These are phyloP conservation scores for Talaromyces wortmannii DNA, from an alignment of 495 filamentous ascomycete genomes.

Conservation along the genomic window DNA sequence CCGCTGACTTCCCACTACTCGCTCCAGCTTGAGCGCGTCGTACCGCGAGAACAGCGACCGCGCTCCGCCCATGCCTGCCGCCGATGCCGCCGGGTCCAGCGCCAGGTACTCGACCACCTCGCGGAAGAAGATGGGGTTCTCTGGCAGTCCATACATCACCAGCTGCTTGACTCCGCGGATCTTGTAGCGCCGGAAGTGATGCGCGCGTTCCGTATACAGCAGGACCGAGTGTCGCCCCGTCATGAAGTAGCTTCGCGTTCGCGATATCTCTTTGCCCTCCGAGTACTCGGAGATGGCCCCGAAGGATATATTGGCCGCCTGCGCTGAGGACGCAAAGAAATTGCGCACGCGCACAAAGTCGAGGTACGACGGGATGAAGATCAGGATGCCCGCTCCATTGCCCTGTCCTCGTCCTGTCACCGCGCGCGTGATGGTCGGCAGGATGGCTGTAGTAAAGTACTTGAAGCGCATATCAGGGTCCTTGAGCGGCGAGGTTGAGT, in stretches of 20 bases:
- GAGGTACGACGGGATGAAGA: constrained; percentile 88
- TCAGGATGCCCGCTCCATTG: constrained; percentile 52
- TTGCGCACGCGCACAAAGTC: constrained; percentile 93
- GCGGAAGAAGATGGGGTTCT: constrained; percentile 82
- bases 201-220: constrained; percentile 86
- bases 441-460: constrained; percentile 73
- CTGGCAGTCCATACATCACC: constrained; percentile 80
- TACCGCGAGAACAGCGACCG: constrained; percentile 81
- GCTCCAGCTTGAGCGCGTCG: constrained; percentile 82
- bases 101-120: constrained; percentile 74
- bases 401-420: constrained; percentile 28
- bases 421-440: constrained; percentile 65
- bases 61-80: constrained; percentile 21
- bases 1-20: constrained; percentile 74
- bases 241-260: constrained; percentile 82
- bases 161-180: constrained; percentile 73
- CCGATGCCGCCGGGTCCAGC: constrained; percentile 21
- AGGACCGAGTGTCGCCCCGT: constrained; percentile 74
- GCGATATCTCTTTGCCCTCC: constrained; percentile 62
- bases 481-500: constrained; percentile 52
- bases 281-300: constrained; percentile 87
- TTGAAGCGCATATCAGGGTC: constrained; percentile 91
- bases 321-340: constrained; percentile 69
- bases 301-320: constrained; percentile 65
- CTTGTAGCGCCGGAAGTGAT: constrained; percentile 84